phyloP scores from a whole-genome alignment of 2,329 filamentous ascomycete species.

The Alternaria gaisen region DNA sequence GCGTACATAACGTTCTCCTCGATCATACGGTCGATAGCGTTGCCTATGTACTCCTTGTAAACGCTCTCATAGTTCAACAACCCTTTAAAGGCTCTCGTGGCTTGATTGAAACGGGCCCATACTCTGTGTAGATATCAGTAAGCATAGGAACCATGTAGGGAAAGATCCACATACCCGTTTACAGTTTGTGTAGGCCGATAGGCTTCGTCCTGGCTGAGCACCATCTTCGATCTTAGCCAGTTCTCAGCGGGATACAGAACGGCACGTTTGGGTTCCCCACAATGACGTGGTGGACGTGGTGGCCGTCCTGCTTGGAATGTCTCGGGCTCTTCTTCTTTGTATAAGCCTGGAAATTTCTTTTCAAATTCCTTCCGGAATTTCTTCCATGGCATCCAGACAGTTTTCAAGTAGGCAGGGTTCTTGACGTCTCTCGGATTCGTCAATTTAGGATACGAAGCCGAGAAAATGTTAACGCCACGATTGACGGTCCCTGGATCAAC shows the following conservation, averaged over 20 bases:
- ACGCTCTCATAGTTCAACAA: constrained; percentile 72
- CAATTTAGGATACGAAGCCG: constrained; percentile 54
- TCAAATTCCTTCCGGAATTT: constrained; percentile 55
- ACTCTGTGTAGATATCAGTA: constrained; percentile 47
- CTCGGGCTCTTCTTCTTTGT: constrained; percentile 13
- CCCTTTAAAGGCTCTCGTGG: constrained; percentile 77
- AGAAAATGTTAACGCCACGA: constrained; percentile 58
- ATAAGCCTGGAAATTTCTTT: constrained; percentile 37
- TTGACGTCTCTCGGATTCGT: too few species aligned
- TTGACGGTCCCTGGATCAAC: constrained; percentile 39
- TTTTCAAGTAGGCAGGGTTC: not conserved
- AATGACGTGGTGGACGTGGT: constrained; percentile 21
- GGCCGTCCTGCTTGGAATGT: constrained; percentile 6
- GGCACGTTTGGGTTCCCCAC: constrained; percentile 25
- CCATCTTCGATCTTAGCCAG: constrained; percentile 71
- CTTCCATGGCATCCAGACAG: constrained; percentile 57
- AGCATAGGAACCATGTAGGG: not conserved
- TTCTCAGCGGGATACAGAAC: constrained; percentile 45
- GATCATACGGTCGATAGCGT: constrained; percentile 69
- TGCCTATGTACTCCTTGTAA: constrained; percentile 67
- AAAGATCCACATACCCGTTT: constrained; percentile 59
- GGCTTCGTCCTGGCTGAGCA: constrained; percentile 68
- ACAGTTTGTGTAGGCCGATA: constrained; percentile 60
- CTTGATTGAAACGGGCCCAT: constrained; percentile 71
- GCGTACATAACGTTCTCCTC: constrained; percentile 74